Base-by-base conservation (phyloP, 2,329 filamentous ascomycete genomes). In the Conoideocrella luteorostrata region DNA sequence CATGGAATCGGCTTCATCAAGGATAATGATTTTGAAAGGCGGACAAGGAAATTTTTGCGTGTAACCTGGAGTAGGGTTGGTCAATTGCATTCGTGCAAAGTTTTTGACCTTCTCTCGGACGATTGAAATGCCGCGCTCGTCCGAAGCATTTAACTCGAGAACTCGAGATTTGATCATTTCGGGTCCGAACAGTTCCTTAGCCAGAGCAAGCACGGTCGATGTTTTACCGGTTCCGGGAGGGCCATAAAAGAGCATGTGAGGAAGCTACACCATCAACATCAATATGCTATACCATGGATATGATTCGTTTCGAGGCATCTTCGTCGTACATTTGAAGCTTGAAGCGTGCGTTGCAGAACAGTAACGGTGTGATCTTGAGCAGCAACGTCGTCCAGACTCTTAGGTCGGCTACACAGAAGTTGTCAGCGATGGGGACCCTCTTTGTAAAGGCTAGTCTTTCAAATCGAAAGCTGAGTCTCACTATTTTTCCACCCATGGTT, bases 401-500 rank as follows among this genome's bases (percentile, higher is more conserved):
- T 96, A 22, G 93, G 94, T 35, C 93, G 90, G 63, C 91, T 97
- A 52, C 3, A 26, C 20, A 21, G 6, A 7, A 21, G 13, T 5
- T 13, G 18, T 46, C 24, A 46, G 35, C 26, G 21, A 4, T 5
- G 23, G 15, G 6, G 20, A 12, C 29, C 24, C 30, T 4, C 11
- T 17, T 20, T 12, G 9, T 22, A 37, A 29, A 32, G 23, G 18
- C 10, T 17, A n/a, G n/a, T n/a, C n/a, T n/a, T n/a, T n/a, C n/a
- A n/a, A n/a, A 21, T 38, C n/a, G 15, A 32, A 32, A 5, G n/a
- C 3, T 13, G 4, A 6, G 3, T 48, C 76, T 50, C 72, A 95
- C 91, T 96, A 97, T 86, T 97, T 97, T 72, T 97, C 93, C 42
- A 97, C 91, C 93, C 93, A 98, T 57, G 93, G 93, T 60, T 96